phyloP scores from a whole-genome alignment of 805 yeast species.

The Middelhovenomyces tepae region DNA sequence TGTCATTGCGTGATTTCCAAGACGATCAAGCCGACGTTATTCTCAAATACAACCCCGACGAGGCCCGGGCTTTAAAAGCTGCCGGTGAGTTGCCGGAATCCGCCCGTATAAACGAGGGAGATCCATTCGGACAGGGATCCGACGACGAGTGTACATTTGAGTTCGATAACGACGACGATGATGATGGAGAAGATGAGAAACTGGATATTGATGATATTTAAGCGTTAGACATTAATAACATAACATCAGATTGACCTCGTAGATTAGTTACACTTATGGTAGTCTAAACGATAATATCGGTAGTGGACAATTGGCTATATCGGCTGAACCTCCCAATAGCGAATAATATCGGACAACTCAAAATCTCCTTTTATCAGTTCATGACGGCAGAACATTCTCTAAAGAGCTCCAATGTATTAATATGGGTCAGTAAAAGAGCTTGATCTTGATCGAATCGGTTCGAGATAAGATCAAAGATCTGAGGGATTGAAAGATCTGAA shows the following conservation, averaged over 20 bases:
- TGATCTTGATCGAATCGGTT: too few relatives aligned
- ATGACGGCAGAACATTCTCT: too few relatives aligned
- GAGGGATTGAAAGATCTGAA: too few relatives aligned
- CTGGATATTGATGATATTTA: constrained; percentile 94
- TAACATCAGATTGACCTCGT: background rate
- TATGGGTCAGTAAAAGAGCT: too few relatives aligned
- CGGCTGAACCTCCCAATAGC: too few relatives aligned
- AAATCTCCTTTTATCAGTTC: too few relatives aligned
- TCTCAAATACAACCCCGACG: constrained; percentile 93
- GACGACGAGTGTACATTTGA: constrained; percentile 98
- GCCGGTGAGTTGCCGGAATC: constrained; percentile 96
- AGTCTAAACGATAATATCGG: too few relatives aligned
- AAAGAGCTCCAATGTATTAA: too few relatives aligned
- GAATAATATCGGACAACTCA: too few relatives aligned
- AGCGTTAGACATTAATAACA: constrained; percentile 13
- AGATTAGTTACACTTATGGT: too few relatives aligned
- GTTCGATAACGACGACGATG: constrained; percentile 88
- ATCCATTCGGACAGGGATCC: constrained; percentile 91
- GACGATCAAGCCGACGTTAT: constrained; percentile 98
- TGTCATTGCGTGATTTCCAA: constrained; percentile 96
- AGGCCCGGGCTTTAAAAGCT: constrained; percentile 91
- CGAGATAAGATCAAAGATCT: too few relatives aligned
- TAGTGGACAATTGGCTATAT: too few relatives aligned
- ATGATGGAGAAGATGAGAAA: constrained; percentile 61
- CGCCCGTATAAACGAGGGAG: constrained; percentile 89